Conservation (phyloP, 108 stramenopile genomes). For the Conticribra weissflogii region DNA sequence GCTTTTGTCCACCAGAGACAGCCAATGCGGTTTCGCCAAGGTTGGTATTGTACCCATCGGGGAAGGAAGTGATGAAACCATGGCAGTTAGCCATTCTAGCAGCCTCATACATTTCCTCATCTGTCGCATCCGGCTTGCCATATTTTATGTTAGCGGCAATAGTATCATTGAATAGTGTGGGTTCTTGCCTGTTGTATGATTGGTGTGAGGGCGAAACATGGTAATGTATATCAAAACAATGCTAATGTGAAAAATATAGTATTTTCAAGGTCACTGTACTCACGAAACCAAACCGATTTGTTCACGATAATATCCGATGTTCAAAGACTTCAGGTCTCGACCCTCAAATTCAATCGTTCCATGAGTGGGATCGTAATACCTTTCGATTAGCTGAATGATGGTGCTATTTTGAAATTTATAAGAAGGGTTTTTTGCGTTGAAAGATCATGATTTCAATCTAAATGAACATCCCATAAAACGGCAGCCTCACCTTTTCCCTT, state of each 20-base stretch:
- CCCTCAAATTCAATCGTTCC: constrained; percentile 67
- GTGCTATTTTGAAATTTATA: too few relatives aligned
- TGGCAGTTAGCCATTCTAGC: constrained; percentile 56
- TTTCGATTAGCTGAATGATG: constrained; percentile 3
- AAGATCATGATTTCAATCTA: too few relatives aligned
- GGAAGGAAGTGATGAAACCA: constrained; percentile 64
- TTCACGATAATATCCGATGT: constrained; percentile 49
- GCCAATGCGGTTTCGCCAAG: constrained; percentile 62
- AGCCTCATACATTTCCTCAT: constrained; percentile 49
- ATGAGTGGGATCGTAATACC: constrained; percentile 21
- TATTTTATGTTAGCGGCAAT: constrained; percentile 66
- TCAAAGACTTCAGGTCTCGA: constrained; percentile 46
- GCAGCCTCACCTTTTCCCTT: constrained; percentile 13
- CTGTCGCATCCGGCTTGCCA: constrained; percentile 38
- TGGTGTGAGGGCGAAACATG: neutral
- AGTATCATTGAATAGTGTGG: constrained; percentile 59
- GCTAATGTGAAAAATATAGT: neutral
- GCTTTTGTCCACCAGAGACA: constrained; percentile 80
- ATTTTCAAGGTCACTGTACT: neutral
- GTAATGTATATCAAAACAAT: too few relatives aligned
- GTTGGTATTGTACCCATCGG: constrained; percentile 58
- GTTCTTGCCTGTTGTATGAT: constrained; percentile 69
- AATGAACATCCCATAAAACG: neutral
- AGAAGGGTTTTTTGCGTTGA: too few relatives aligned
- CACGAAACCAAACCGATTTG: constrained; percentile 55